phyloP scores from a whole-genome alignment of 2,329 filamentous ascomycete genomes.

The Trichocomaceae sp. region DNA sequence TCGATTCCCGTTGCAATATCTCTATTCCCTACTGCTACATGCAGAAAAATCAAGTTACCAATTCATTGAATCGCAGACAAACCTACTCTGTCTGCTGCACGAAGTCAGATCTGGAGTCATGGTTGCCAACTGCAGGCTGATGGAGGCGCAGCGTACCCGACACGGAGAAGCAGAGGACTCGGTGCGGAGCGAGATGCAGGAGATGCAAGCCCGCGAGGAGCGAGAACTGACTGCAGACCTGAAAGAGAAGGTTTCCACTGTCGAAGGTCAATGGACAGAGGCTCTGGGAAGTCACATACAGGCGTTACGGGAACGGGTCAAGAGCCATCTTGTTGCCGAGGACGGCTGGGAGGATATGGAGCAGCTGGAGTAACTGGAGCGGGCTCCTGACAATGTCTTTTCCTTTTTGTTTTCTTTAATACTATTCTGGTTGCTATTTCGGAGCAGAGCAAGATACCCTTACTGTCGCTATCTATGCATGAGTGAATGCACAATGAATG shows the following conservation, averaged over 20 bases:
- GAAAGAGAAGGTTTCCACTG: slow-evolving; percentile 85
- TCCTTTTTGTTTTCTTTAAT: slow-evolving; percentile 5
- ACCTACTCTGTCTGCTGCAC: slow-evolving; percentile 80
- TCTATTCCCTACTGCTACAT: slow-evolving; percentile 77
- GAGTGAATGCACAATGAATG: neutral
- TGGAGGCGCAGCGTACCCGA: slow-evolving; percentile 58
- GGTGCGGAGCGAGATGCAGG: slow-evolving; percentile 44
- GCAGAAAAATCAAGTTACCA: slow-evolving; percentile 91
- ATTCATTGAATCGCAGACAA: slow-evolving; percentile 92
- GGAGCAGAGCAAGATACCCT: slow-evolving; percentile 10
- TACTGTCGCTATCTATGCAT: slow-evolving; percentile 11
- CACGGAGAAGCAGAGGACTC: slow-evolving; percentile 38
- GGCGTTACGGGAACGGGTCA: slow-evolving; percentile 66
- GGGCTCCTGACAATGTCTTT: slow-evolving; percentile 11
- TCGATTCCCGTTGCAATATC: slow-evolving; percentile 78
- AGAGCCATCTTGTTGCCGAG: slow-evolving; percentile 63
- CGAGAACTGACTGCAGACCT: slow-evolving; percentile 70
- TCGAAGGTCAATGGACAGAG: slow-evolving; percentile 85
- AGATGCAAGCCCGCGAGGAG: slow-evolving; percentile 62
- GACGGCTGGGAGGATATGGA: slow-evolving; percentile 83
- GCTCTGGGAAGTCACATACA: slow-evolving; percentile 73
- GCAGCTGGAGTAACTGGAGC: slow-evolving; percentile 46
- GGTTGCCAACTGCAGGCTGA: slow-evolving; percentile 58
- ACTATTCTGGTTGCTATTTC: slow-evolving; percentile 2
- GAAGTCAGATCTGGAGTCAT: slow-evolving; percentile 79